Base-by-base conservation (phyloP, 2,329 filamentous ascomycete genomes). In the Helicocarpus griseus region DNA sequence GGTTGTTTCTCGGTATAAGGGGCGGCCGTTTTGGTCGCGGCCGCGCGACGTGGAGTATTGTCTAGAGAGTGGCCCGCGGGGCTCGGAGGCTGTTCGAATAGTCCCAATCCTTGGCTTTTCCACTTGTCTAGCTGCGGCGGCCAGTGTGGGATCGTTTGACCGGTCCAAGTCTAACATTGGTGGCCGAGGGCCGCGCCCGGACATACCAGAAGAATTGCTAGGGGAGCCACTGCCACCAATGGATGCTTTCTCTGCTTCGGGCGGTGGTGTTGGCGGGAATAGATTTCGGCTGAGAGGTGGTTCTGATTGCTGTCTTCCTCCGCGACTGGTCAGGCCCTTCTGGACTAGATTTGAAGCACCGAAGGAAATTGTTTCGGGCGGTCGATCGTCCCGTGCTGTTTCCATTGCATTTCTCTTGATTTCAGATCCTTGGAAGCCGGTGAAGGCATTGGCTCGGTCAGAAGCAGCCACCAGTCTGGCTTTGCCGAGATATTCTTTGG, bases 241-340 rank as follows among this genome's bases (percentile, higher is more conserved):
- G 49, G 58, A 66, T 14, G 53, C 53, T 61, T 84, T 85, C 59
- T 96, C 89, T 56, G 81, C 80, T 74, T 98, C 93, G 5, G 93
- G 93, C 5, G 93, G 93, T 38, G 93, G 93, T n/a, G 93, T 97
- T n/a, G 93, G 93, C 17, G 93, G 93, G 73, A 97, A 96, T 56
- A 91, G 80, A 61, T 87, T 87, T 61, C 89, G 83, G 64, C 80
- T 81, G 57, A 82, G 74, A 0, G 88, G 87, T 7, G 89, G 88
- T 64, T 93, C 89, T 17, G 87, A 93, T 64, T 93, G 88, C 62
- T 94, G 88, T 62, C 86, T 80, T 57, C 72, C 71, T 58, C 72
- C 71, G 57, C 87, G 82, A 63, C 86, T 91, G 59, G 80, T 79
- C 31, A 97, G 75, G 47, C 86, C 87, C 29, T 88, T 85, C 66